Conservation (phyloP, 202 grass and related monocot species). For the Bolboschoenoplectus hybrid region DNA sequence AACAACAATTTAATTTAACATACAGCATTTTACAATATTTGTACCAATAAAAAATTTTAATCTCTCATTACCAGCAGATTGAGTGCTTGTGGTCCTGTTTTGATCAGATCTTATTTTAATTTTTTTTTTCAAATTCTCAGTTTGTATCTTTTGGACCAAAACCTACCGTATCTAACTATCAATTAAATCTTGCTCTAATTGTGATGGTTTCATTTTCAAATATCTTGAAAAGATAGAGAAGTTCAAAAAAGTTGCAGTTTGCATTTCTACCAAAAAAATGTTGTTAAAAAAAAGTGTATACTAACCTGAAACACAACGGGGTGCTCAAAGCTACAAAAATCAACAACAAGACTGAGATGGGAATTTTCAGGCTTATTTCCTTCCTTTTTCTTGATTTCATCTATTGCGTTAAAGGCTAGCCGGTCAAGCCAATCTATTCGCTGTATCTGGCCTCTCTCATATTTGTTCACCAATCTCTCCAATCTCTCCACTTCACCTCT, state of each 20-base stretch:
- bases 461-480: constrained; percentile 92
- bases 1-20: constrained; percentile 23
- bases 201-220: background rate
- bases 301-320: constrained; percentile 90
- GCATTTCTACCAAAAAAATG: background rate
- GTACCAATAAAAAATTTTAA: background rate
- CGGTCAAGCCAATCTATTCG: constrained; percentile 93
- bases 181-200: background rate
- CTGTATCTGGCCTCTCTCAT: constrained; percentile 90
- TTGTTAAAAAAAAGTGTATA: background rate
- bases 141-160: background rate
- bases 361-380: constrained; percentile 53
- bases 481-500: constrained; percentile 87
- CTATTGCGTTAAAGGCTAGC: constrained; percentile 76
- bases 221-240: background rate
- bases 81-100: background rate
- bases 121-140: background rate
- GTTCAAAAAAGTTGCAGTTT: background rate
- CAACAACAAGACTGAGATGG: constrained; percentile 75
- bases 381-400: constrained; percentile 80
- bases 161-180: background rate
- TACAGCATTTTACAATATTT: background rate
- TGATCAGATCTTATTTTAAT: background rate
- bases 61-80: background rate
- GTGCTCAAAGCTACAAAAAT: constrained; percentile 88